A percentile compares a stretch with the other conserved stretches of the same genome.
Conservation (phyloP, 768 basidiomycete genomes). For the Lactifluus echinatus region DNA sequence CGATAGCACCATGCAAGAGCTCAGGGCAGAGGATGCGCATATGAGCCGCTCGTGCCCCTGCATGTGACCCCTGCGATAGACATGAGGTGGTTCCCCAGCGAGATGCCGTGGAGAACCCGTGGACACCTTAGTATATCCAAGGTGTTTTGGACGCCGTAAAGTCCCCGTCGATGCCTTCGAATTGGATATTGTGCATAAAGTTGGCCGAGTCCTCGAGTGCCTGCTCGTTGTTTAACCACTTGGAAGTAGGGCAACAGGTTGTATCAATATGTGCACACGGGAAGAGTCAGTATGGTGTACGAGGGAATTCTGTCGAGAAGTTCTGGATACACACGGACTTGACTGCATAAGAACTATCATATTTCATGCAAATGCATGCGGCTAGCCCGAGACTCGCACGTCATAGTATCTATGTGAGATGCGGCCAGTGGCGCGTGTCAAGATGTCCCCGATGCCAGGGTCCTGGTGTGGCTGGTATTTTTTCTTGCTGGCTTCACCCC, state of each 20-base stretch:
- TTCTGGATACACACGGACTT: slow-evolving; percentile 66
- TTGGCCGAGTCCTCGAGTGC: slow-evolving; percentile 85
- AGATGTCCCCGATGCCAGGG: slow-evolving; percentile 70
- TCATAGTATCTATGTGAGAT: slow-evolving; percentile 88
- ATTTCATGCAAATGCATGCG: too few relatives aligned
- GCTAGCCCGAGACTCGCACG: too few relatives aligned
- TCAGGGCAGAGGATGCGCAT: slow-evolving; percentile 86
- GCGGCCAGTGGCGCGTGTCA: slow-evolving; percentile 75
- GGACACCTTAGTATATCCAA: slow-evolving; percentile 91
- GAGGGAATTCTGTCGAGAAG: slow-evolving; percentile 64
- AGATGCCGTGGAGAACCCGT: slow-evolving; percentile 19
- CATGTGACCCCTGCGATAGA: slow-evolving; percentile 69
- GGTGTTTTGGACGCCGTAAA: slow-evolving; percentile 67
- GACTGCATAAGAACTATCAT: too few relatives aligned
- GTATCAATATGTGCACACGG: too few relatives aligned
- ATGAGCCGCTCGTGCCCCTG: slow-evolving; percentile 88
- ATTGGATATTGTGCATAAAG: slow-evolving; percentile 78
- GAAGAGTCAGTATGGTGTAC: background rate
- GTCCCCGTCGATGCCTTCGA: slow-evolving; percentile 61
- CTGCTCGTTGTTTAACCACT: slow-evolving; percentile 87
- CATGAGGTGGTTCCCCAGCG: background rate
- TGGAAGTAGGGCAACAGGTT: slow-evolving; percentile 25
- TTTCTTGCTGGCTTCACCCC: slow-evolving; percentile 86
- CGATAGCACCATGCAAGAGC: slow-evolving; percentile 81
- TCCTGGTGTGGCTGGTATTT: slow-evolving; percentile 41